Base-by-base conservation (phyloP, 2,329 filamentous ascomycete species). In the Penicillium palitans region DNA sequence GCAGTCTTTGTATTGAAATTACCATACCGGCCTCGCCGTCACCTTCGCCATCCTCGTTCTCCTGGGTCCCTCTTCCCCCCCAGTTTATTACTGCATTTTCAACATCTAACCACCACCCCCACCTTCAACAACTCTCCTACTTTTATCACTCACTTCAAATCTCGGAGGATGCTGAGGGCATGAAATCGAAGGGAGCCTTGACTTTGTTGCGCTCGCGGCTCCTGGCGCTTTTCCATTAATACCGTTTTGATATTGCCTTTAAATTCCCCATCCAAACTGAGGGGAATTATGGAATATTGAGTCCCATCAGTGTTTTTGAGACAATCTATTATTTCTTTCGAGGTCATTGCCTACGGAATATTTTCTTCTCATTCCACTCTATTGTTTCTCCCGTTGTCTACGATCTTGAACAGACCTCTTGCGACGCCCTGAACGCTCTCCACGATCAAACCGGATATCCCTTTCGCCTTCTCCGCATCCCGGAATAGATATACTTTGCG, bases 191-290 rank as follows among this genome's bases (percentile, higher is more conserved):
- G 66, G 72, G 68, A 71, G 70, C 71, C 72, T 64, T 71, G 69
- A 70, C 64, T 72, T 74, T 67, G 65, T 72, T 75, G 74, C 74
- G 74, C 74, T 73, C 71, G 72, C 68, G 70, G 71, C 74, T 74
- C 70, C 72, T 73, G 68, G 71, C 72, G 68, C 72, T 69, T 66
- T 67, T 66, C 66, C 57, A 62, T 68, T 55, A 58, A 54, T 61
- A 59, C 63, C 58, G 63, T 17, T 63, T 61, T 60, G 63, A 69
- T 63, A 57, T 60, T 57, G 59, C 56, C 54, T 59, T 54, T 52
- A 61, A 62, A 55, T 52, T 57, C 52, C 48, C 52, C 48, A 63
- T 56, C 56, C 46, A 52, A 62, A 61, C 59, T 60, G 62, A 70
- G 66, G 68, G 51, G 59, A 71, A 66, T 68, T 63, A 73, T 72